These are phyloP conservation scores for Penicillium sp. DNA, from an alignment of 2,329 filamentous ascomycete genomes.

Conservation along the genomic window DNA sequence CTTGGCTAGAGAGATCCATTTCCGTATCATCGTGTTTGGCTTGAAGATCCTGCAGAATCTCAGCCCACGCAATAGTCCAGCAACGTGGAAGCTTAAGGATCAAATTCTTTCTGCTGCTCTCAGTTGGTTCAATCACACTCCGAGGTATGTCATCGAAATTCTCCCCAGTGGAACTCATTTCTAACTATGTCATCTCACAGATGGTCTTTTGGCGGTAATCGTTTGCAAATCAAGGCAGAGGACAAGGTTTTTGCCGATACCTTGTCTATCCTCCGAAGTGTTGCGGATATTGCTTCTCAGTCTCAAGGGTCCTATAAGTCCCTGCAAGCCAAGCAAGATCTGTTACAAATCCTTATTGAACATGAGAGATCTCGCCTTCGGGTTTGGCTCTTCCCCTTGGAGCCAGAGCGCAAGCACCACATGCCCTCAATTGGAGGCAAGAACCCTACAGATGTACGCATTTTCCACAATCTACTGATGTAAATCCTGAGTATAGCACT, in stretches of 20 bases:
- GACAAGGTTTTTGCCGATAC: constrained; percentile 80
- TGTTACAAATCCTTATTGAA: constrained; percentile 79
- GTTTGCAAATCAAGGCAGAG: constrained; percentile 91
- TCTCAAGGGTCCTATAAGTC: constrained; percentile 62
- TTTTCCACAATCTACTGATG: neutral
- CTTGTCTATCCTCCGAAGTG: constrained; percentile 65
- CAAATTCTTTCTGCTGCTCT: constrained; percentile 83
- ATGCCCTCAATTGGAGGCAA: constrained; percentile 50
- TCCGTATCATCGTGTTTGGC: constrained; percentile 83
- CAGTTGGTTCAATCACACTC: constrained; percentile 82
- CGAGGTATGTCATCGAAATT: constrained; percentile 54
- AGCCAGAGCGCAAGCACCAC: constrained; percentile 62
- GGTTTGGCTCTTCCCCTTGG: constrained; percentile 88
- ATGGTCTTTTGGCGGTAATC: constrained; percentile 96
- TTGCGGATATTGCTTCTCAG: constrained; percentile 62
- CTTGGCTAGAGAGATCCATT: constrained; percentile 86
- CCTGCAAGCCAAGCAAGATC: constrained; percentile 76
- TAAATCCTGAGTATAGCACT: neutral
- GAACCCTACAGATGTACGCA: constrained; percentile 43
- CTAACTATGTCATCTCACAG: constrained; percentile 37
- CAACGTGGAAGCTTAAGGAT: constrained; percentile 85
- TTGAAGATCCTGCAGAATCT: constrained; percentile 76
- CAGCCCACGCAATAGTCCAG: constrained; percentile 64
- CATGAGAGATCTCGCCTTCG: constrained; percentile 81
- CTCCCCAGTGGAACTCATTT: neutral